A percentile compares a stretch with the other conserved stretches of the same genome.
Evolutionary conservation across 306 rosid species (phyloP).

Genomic region (Clitoria ternatea): DNA sequence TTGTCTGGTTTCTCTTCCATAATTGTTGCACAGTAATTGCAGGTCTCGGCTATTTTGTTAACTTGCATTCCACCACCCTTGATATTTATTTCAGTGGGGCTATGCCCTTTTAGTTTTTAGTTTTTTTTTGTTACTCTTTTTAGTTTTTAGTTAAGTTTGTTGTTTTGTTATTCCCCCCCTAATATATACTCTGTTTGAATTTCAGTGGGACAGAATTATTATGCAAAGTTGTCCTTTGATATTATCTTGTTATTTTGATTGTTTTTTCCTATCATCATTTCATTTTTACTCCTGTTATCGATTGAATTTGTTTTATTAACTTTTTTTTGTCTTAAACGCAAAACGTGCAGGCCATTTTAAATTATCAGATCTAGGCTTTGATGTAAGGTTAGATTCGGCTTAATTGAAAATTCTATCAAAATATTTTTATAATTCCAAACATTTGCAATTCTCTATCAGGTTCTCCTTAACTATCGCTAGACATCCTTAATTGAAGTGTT

Average conservation of each 20-base stretch:
- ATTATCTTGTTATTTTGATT: too few relatives aligned
- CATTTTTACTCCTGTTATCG: too few relatives aligned
- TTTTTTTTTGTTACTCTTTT: background rate
- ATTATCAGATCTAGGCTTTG: background rate
- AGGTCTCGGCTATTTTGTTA: conserved; percentile 14
- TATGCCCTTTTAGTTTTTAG: background rate
- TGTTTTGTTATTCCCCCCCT: background rate
- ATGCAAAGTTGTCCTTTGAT: too few relatives aligned
- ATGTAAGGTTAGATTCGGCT: background rate
- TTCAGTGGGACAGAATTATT: too few relatives aligned
- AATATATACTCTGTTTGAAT: too few relatives aligned
- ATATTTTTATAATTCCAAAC: too few relatives aligned
- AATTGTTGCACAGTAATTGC: conserved; percentile 8
- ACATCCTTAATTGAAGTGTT: too few relatives aligned
- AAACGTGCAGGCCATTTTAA: background rate
- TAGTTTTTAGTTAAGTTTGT: background rate
- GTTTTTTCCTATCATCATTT: too few relatives aligned
- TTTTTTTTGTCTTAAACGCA: too few relatives aligned
- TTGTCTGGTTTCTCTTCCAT: conserved; percentile 13
- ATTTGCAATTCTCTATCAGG: too few relatives aligned
- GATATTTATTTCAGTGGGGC: conserved; percentile 8
- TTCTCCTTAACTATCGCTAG: too few relatives aligned
- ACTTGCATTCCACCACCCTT: background rate
- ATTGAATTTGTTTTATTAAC: too few relatives aligned
- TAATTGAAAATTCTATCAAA: background rate